Evolutionary conservation across 2,329 filamentous ascomycete species (phyloP), one percentile per base, ranked within the genome.

Genomic region (Endothia cerciana): DNA sequence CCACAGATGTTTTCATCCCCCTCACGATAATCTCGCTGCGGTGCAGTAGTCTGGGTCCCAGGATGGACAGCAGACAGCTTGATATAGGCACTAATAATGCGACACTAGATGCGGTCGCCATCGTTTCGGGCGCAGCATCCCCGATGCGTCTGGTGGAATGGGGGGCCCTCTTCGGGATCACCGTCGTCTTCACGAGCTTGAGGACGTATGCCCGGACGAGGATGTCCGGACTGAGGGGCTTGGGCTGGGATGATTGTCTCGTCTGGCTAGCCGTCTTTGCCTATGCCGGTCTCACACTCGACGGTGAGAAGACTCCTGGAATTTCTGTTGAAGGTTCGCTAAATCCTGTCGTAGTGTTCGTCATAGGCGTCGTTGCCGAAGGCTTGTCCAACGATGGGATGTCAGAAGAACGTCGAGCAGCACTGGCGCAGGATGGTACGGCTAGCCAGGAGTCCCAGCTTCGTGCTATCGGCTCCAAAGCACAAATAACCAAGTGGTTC

Each of bases 361-460:
- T 61, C 11, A 67, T 67, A 25, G 62, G 58, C 4, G 65, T 67
- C n/a, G 55, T 36, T 13, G 49, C 65, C 3, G 28, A 77, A 55
- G 85, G 85, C 0, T 75, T 87, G 2, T 83, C 85, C 25, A 87
- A 88, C 69, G 86, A 86, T 69, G 75, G 79, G 64, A 87, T 89
- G 83, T 83, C 85, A 2, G 75, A 81, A 17, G 78, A 78, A 25
- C 73, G 85, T 67, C 81, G 87, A 7, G 73, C 70, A 4, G 73
- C 77, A 0, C 75, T 89, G 5, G 65, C 58, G 10, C 25, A 51
- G 2, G 65, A 67, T 15, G 51, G 63, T 28, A 40, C 62, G 1
- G 36, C 13, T 2, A 64, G 65, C 33, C 62, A 67, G 28, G 65
- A 67, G 17, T 67, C 43, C 19, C 45, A 41, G 7, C 58, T 45